Percentiles rank a stretch among this genome's conserved stretches.
Evolutionary conservation across 768 basidiomycete genomes (phyloP).

Genomic region (Chlorophyllum brunneum): DNA sequence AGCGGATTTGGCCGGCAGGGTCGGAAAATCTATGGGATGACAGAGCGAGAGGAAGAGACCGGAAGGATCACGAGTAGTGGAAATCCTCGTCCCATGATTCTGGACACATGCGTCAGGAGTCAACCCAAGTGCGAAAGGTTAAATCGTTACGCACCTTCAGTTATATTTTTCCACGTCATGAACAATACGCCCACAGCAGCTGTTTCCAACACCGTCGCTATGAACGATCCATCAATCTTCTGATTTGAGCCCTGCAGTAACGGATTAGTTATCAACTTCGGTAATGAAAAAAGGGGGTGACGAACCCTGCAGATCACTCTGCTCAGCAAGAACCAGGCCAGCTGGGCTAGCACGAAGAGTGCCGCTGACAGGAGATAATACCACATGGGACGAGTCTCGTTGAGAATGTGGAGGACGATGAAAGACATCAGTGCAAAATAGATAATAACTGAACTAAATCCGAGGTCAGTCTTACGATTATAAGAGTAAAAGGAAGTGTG

Average conservation of each 20-base stretch:
- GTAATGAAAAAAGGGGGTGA: constrained; percentile 1
- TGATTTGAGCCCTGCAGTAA: constrained; percentile 50
- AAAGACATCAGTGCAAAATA: constrained; percentile 78
- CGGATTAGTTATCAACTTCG: not conserved
- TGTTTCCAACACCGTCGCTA: constrained; percentile 83
- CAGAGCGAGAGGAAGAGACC: constrained; percentile 14
- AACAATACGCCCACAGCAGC: constrained; percentile 65
- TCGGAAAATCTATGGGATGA: no score
- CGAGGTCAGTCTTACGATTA: not conserved
- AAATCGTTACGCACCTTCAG: constrained; percentile 67
- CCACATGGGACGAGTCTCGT: constrained; percentile 76
- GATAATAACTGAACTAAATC: constrained; percentile 38
- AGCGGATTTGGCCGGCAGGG: no score
- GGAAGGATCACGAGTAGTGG: constrained; percentile 10
- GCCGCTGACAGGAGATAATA: constrained; percentile 72
- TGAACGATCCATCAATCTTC: constrained; percentile 83
- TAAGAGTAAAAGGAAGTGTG: constrained; percentile 1
- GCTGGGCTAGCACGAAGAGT: constrained; percentile 76
- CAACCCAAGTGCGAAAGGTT: not conserved
- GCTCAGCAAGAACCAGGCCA: constrained; percentile 78
- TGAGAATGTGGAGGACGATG: constrained; percentile 72
- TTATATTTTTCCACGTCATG: constrained; percentile 81
- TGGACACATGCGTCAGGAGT: constrained; percentile 7
- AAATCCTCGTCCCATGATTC: constrained; percentile 33
- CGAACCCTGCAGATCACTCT: constrained; percentile 68